Percentiles rank a stretch among this genome's conserved stretches.
Conservation (phyloP, 2,329 filamentous ascomycete genomes). For the Penicillium sp. region DNA sequence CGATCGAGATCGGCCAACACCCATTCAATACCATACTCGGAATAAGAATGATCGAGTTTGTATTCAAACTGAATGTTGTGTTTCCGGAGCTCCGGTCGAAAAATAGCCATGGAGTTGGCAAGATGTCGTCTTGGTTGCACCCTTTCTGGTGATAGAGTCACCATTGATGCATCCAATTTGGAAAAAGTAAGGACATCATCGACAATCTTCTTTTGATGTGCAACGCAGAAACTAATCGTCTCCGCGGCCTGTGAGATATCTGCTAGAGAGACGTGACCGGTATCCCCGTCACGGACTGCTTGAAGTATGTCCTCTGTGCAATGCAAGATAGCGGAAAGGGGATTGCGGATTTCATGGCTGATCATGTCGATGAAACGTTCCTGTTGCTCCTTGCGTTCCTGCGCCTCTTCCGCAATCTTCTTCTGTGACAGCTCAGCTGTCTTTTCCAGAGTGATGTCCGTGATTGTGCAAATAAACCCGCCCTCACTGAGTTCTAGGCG, state of each 20-base stretch:
- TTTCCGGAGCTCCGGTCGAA: slow-evolving; percentile 67
- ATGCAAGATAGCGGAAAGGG: slow-evolving; percentile 55
- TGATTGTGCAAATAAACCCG: slow-evolving; percentile 50
- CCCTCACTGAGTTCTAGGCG: slow-evolving; percentile 8
- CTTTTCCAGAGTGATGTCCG: slow-evolving; percentile 81
- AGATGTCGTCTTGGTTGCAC: slow-evolving; percentile 64
- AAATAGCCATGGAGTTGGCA: slow-evolving; percentile 68
- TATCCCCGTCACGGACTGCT: slow-evolving; percentile 9
- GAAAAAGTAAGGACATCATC: slow-evolving; percentile 69
- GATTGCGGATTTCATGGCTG: slow-evolving; percentile 55
- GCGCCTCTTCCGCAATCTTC: slow-evolving; percentile 71
- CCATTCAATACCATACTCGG: slow-evolving; percentile 57
- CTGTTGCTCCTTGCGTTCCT: slow-evolving; percentile 73
- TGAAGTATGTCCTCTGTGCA: slow-evolving; percentile 50
- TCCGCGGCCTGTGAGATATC: slow-evolving; percentile 68
- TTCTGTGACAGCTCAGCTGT: slow-evolving; percentile 77
- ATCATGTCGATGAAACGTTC: slow-evolving; percentile 77
- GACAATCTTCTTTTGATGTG: slow-evolving; percentile 76
- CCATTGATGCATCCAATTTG: slow-evolving; percentile 70
- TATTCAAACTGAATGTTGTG: slow-evolving; percentile 65
- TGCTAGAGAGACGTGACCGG: slow-evolving; percentile 42
- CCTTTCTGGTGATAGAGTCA: slow-evolving; percentile 67
- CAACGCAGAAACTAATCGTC: slow-evolving; percentile 71
- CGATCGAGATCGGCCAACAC: slow-evolving; percentile 67
- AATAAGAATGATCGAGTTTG: slow-evolving; percentile 59